Evolutionary conservation across 768 basidiomycete species (phyloP).

Genomic region (Mycena haematopus): DNA sequence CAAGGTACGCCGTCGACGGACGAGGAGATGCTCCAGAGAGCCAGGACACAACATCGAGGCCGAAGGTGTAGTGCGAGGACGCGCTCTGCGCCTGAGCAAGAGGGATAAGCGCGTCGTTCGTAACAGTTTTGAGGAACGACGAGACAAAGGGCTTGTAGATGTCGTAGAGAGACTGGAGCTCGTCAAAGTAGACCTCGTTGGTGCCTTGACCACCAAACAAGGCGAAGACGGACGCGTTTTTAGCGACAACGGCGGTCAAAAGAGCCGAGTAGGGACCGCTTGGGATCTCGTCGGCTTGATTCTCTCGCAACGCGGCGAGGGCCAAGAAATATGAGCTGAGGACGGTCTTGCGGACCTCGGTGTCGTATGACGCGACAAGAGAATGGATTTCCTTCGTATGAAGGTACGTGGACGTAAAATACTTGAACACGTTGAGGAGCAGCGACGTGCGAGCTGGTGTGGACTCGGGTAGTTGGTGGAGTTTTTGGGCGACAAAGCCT

Average conservation of each 20-base stretch:
- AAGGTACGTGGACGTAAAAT: constrained; percentile 83
- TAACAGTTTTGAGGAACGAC: constrained; percentile 69
- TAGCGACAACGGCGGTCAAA: constrained; percentile 62
- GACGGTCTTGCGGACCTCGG: constrained; percentile 77
- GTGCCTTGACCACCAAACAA: constrained; percentile 98
- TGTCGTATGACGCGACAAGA: constrained; percentile 75
- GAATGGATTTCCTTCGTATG: constrained; percentile 79
- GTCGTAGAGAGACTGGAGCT: constrained; percentile 90
- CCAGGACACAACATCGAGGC: constrained; percentile 87
- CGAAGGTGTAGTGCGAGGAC: constrained; percentile 75
- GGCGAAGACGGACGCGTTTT: constrained; percentile 82
- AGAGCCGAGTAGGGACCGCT: constrained; percentile 70
- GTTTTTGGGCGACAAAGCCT: constrained; percentile 70
- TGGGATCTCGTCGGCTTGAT: constrained; percentile 61
- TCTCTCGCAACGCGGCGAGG: constrained; percentile 69
- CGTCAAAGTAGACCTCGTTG: constrained; percentile 98
- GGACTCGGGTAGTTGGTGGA: constrained; percentile 61
- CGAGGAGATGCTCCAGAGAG: constrained; percentile 71
- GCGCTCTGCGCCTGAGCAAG: constrained; percentile 67
- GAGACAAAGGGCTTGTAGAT: constrained; percentile 88
- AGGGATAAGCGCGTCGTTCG: constrained; percentile 71
- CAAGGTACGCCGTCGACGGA: constrained; percentile 85
- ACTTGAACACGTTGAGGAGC: constrained; percentile 74
- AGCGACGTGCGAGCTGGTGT: constrained; percentile 63
- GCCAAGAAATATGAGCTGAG: constrained; percentile 83